Evolutionary conservation across 129 eudicot genomes (phyloP), one percentile per base, ranked within the genome.

Genomic region (Sambucus nigra): DNA sequence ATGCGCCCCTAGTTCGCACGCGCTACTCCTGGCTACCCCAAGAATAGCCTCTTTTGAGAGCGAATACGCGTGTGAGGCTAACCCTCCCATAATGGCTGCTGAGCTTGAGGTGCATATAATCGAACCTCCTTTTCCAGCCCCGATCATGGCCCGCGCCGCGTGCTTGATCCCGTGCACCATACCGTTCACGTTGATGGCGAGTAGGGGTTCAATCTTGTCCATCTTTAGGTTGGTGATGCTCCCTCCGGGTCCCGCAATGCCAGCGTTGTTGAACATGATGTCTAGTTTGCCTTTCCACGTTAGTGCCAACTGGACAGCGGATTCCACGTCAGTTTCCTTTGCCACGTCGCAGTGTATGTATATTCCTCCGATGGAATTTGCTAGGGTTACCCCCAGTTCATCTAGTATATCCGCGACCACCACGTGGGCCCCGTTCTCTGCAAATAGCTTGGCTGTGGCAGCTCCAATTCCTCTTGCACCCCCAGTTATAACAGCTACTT

Each of bases 391-490:
- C 24, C 95, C 95, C 40, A 47, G 61, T 13, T 85, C 95, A 21
- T 91, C 89, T 3, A 85, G 72, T 50, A 91, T 45, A 65, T 91
- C 99, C 0, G 94, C 99, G 5, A 91, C 57, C 11, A 91, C 71
- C 5, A 91, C 94, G 31, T 82, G 53, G 25, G 99, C 99, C 65
- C 99, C 94, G 16, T 82, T 69, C 20, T 71, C 65, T 2, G 87
- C 86, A 31, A 91, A 67, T 6, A 77, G 45, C 38, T 48, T 74
- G 7, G 95, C 81, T 2, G 89, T 77, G n/a, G 89, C 94, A 17
- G 70, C 94, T 61, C 99, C 99, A 4, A 91, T 91, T 29, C 99
- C 99, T 65, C 99, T 66, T 41, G 99, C 95, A 8, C 86, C 99
- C 5, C 99, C 99, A 2, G 99, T 91, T 69, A 91, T 65, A 1